These are phyloP conservation scores for Clavispora santaluciae DNA, from an alignment of 805 yeast genomes.

Conservation along the genomic window DNA sequence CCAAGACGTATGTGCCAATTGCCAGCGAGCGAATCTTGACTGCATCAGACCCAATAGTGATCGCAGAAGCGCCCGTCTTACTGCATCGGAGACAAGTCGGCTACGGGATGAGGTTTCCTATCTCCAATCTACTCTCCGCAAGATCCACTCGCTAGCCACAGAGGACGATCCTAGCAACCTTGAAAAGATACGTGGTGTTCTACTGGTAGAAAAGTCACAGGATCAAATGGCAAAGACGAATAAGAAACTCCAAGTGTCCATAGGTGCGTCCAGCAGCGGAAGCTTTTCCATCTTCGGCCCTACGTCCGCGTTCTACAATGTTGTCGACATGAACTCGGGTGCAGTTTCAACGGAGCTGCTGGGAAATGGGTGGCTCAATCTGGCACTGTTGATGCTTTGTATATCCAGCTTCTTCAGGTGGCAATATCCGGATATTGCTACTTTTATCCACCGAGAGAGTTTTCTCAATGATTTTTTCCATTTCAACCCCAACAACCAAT, in stretches of 20 bases:
- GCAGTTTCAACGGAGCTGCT: slow-evolving; percentile 5
- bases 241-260: slow-evolving; percentile 12
- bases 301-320: slow-evolving; percentile 15
- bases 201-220: neutral
- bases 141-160: neutral
- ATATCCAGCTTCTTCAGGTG: slow-evolving; percentile 13
- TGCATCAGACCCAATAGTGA: slow-evolving; percentile 11
- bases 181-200: slow-evolving; percentile 1
- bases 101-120: slow-evolving; percentile 5
- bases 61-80: slow-evolving; percentile 7
- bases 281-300: slow-evolving; percentile 16
- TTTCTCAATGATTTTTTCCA: slow-evolving; percentile 14
- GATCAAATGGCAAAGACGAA: slow-evolving; percentile 1
- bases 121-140: slow-evolving; percentile 3
- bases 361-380: slow-evolving; percentile 6
- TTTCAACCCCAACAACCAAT: slow-evolving; percentile 5
- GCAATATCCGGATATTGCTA: slow-evolving; percentile 17
- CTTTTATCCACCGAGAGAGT: slow-evolving; percentile 16
- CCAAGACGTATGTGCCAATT: slow-evolving; percentile 9
- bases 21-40: slow-evolving; percentile 4
- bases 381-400: slow-evolving; percentile 8
- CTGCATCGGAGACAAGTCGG: slow-evolving; percentile 5
- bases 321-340: slow-evolving; percentile 8
- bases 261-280: slow-evolving; percentile 14
- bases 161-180: neutral